These are phyloP conservation scores for Rhododendron ferrugineum DNA, from an alignment of 148 eudicot genomes.

Conservation along the genomic window DNA sequence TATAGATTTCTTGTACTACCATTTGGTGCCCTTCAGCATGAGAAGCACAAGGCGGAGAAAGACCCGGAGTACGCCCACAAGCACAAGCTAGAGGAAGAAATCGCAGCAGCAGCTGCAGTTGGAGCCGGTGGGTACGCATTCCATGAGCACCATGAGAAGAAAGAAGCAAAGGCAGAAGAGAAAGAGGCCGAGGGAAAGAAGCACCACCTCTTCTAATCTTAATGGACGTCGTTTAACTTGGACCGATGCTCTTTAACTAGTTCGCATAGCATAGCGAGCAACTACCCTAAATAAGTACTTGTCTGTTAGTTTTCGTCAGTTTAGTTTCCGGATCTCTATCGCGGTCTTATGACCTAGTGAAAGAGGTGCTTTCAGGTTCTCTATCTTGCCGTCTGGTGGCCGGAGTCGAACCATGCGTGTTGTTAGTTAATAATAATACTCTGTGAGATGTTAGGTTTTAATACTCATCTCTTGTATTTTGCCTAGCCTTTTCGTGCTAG, in stretches of 20 bases:
- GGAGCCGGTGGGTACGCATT: slow-evolving; percentile 45
- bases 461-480: neutral
- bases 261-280: neutral
- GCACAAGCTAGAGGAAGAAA: slow-evolving; percentile 45
- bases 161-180: slow-evolving; percentile 30
- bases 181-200: neutral
- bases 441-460: neutral
- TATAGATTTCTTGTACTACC: neutral
- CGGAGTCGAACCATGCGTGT: neutral
- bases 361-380: neutral
- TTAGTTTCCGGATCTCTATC: neutral
- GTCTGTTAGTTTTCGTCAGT: neutral
- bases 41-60: slow-evolving; percentile 57
- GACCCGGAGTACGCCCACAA: slow-evolving; percentile 55
- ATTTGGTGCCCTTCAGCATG: slow-evolving; percentile 21
- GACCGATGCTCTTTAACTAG: neutral
- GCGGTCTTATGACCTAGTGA: neutral
- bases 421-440: neutral
- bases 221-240: neutral
- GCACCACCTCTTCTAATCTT: neutral
- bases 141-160: slow-evolving; percentile 58
- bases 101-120: slow-evolving; percentile 43
- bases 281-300: neutral
- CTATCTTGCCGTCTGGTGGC: neutral
- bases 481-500: neutral